Conservation (phyloP, 164 flowering plant species). For the Macadamia tetraphylla region DNA sequence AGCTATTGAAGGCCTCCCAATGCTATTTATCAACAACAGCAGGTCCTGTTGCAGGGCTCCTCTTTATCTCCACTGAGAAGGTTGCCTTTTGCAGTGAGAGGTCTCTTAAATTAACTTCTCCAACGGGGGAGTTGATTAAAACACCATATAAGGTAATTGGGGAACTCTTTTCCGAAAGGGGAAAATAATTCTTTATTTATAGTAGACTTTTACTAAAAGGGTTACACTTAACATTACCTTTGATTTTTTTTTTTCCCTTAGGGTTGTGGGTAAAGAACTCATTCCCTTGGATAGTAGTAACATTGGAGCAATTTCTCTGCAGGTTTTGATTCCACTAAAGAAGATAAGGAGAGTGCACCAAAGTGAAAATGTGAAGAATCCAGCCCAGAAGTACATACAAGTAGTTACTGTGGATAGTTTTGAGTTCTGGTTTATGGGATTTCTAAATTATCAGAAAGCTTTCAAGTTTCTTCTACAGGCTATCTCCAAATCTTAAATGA, state of each 20-base stretch:
- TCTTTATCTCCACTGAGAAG: slow-evolving; percentile 22
- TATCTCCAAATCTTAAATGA: slow-evolving; percentile 12
- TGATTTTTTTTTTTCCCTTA: too few relatives aligned
- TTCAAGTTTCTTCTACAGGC: slow-evolving; percentile 29
- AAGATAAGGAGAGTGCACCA: slow-evolving; percentile 30
- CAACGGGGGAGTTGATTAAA: too few relatives aligned
- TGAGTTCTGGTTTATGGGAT: slow-evolving; percentile 61
- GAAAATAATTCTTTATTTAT: too few relatives aligned
- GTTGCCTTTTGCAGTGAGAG: too few relatives aligned
- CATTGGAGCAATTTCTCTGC: neutral
- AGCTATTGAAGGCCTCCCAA: slow-evolving; percentile 19
- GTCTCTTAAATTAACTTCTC: too few relatives aligned
- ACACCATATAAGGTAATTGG: too few relatives aligned
- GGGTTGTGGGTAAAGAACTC: too few relatives aligned
- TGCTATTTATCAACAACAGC: neutral
- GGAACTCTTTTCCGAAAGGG: neutral
- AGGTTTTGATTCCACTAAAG: slow-evolving; percentile 36
- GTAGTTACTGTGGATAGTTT: slow-evolving; percentile 37
- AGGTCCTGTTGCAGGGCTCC: slow-evolving; percentile 55
- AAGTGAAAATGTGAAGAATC: slow-evolving; percentile 32
- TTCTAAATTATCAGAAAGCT: slow-evolving; percentile 39
- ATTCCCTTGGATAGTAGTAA: too few relatives aligned
- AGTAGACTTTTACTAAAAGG: too few relatives aligned
- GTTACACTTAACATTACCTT: too few relatives aligned
- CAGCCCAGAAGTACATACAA: slow-evolving; percentile 41